A percentile compares a stretch with the other conserved stretches of the same genome.
Evolutionary conservation across 169 alveolate genomes (phyloP).

Genomic region (Theileria luwenshuni): DNA sequence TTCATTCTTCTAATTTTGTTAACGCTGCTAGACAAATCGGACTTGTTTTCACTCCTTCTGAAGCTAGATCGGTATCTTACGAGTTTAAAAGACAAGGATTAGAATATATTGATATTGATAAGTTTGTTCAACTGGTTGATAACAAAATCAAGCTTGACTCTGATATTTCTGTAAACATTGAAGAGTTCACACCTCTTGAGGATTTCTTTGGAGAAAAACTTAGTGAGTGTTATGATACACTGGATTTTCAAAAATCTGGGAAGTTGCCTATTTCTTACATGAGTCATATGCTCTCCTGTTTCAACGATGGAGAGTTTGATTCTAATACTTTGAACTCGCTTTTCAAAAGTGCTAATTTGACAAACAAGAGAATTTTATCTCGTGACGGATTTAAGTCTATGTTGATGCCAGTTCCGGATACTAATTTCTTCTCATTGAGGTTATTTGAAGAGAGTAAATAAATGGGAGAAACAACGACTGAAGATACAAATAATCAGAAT

Average conservation of each 20-base stretch:
- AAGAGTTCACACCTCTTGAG: constrained; percentile 32
- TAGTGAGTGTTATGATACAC: constrained; percentile 35
- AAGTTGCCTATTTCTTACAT: constrained; percentile 53
- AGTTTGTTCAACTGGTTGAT: constrained; percentile 56
- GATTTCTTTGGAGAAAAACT: constrained; percentile 27
- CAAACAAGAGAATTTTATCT: constrained; percentile 36
- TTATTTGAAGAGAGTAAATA: constrained; percentile 12
- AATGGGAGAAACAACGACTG: no score
- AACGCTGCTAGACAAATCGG: constrained; percentile 64
- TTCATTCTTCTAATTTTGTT: constrained; percentile 41
- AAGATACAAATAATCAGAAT: neutral
- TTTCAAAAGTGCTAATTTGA: constrained; percentile 31
- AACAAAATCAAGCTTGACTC: constrained; percentile 47
- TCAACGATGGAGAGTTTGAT: constrained; percentile 62
- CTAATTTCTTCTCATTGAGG: constrained; percentile 50
- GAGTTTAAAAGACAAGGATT: constrained; percentile 28
- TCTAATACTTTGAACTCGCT: constrained; percentile 22
- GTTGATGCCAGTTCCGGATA: constrained; percentile 50
- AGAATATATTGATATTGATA: constrained; percentile 48
- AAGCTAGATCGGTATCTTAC: constrained; percentile 32
- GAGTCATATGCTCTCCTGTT: constrained; percentile 55
- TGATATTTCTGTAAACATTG: constrained; percentile 27
- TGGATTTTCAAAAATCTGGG: constrained; percentile 58
- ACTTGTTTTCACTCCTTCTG: constrained; percentile 54
- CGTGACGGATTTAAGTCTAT: constrained; percentile 46